Base-by-base conservation (phyloP, 78 protist genomes). In the Dictyostelium brefeldianum region DNA sequence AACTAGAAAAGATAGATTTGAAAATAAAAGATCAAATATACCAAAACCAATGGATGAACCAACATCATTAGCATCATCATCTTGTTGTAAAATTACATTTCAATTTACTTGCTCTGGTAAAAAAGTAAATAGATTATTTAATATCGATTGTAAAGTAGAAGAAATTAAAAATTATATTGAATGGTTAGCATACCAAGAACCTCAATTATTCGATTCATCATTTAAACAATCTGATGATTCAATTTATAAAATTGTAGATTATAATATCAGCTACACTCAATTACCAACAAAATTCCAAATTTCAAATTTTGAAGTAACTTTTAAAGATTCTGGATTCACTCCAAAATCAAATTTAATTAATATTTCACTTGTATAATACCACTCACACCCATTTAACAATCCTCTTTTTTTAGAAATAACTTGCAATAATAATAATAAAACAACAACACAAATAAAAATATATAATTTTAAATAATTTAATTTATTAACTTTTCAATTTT, bases 321-420 rank as follows among this genome's bases (percentile, higher is more conserved):
- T 81, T 25, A 81, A 64, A 64, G 89, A 81, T 65, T 64, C 74
- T 46, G 89, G 89, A 27, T 81, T 81, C 56, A 65, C 36, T 67
- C 75, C 75, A 67, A 67, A 67, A 67, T 67, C 75, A 67, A 67
- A 67, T 67, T 27, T 67, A 67, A 67, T 67, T 6, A 67, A 67
- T 67, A 67, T 67, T 31, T 67, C 75, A 25, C 41, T 67, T 67
- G 75, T 67, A 67, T 67, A 67, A 67, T 31, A 51, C 10, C 56
- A 0, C 56, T 14, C n/a, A n/a, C n/a, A n/a, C n/a, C n/a, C n/a
- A n/a, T n/a, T 9, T 48, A 5, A 48, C 5, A 48, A 48, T 9
- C 43, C 43, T 36, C 43, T 36, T 36, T 36, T 36, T 36, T 2
- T 15, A 67, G 10, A 27, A 67, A 67, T 67, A 31, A 31, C 1